Conservation (phyloP, 2,329 filamentous ascomycete genomes). For the Allantophomopsis lycopodina region DNA sequence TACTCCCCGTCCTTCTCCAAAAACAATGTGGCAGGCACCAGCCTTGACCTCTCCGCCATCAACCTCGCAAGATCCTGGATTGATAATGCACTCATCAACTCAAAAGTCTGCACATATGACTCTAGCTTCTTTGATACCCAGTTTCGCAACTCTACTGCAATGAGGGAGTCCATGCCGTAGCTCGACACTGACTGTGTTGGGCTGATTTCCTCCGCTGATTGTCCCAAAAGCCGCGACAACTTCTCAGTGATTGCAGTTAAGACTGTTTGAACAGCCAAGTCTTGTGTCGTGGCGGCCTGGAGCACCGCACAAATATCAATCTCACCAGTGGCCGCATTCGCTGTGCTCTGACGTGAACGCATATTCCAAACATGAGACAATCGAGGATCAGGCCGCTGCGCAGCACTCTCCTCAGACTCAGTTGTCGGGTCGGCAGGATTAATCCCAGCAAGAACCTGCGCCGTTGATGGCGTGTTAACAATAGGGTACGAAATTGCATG, state of each 20-base stretch:
- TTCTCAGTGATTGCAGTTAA: constrained; percentile 2
- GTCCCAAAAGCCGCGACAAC: constrained; percentile 11
- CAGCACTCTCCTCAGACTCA: background rate
- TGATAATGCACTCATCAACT: background rate
- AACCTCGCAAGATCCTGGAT: too few species aligned
- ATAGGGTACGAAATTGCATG: background rate
- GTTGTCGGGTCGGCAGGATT: background rate
- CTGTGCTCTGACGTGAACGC: too few species aligned
- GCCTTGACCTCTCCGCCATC: too few species aligned
- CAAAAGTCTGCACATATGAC: constrained; percentile 1
- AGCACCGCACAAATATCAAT: background rate
- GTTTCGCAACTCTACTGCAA: constrained; percentile 18
- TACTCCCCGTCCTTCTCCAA: too few species aligned
- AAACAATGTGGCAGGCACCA: too few species aligned
- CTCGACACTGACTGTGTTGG: constrained; percentile 9
- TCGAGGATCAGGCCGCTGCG: background rate
- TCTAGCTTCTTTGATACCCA: constrained; percentile 2
- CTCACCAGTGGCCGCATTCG: background rate
- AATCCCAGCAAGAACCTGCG: background rate
- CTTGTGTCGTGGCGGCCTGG: background rate
- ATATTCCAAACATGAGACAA: too few species aligned
- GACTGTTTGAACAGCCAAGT: background rate
- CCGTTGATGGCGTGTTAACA: too few species aligned
- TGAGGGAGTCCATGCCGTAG: constrained; percentile 19
- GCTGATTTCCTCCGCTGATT: constrained; percentile 9